Conservation (phyloP, 768 basidiomycete species). For the Leccinum pellstonianum region DNA sequence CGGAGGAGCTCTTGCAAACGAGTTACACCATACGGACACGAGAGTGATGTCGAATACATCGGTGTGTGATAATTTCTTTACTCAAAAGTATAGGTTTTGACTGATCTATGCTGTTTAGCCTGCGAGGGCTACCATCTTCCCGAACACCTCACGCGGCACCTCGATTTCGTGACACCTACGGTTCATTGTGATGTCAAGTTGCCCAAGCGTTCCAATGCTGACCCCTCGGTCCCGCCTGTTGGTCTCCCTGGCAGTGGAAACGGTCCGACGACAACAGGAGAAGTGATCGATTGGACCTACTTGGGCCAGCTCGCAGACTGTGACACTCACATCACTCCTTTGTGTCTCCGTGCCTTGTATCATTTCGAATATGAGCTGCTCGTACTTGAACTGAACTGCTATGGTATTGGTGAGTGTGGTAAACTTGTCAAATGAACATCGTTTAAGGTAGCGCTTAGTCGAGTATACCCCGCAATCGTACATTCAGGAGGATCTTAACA, state of each 20-base stretch:
- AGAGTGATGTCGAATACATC: constrained; percentile 37
- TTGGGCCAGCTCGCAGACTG: constrained; percentile 29
- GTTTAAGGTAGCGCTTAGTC: constrained; percentile 34
- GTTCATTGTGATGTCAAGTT: constrained; percentile 39
- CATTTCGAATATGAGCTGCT: constrained; percentile 48
- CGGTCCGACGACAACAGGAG: constrained; percentile 23
- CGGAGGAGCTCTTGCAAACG: constrained; percentile 42
- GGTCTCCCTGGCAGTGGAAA: too few species aligned
- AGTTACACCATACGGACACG: constrained; percentile 40
- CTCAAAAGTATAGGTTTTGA: not conserved
- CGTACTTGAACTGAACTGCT: constrained; percentile 45
- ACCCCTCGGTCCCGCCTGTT: not conserved
- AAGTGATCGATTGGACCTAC: constrained; percentile 12
- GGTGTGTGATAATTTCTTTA: constrained; percentile 23
- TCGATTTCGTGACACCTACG: constrained; percentile 47
- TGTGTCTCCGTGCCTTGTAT: constrained; percentile 59
- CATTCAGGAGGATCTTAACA: constrained; percentile 43
- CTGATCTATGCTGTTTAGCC: constrained; percentile 21
- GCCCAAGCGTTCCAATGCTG: constrained; percentile 16
- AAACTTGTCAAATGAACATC: not conserved
- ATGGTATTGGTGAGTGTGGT: constrained; percentile 45
- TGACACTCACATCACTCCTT: constrained; percentile 48
- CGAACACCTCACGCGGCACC: constrained; percentile 35
- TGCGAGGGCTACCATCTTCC: constrained; percentile 44
- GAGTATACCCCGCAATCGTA: constrained; percentile 54